A percentile compares a stretch with the other conserved stretches of the same genome.
Evolutionary conservation across 441 rosid species (phyloP).

Genomic region (Gossypium schwendimanii): DNA sequence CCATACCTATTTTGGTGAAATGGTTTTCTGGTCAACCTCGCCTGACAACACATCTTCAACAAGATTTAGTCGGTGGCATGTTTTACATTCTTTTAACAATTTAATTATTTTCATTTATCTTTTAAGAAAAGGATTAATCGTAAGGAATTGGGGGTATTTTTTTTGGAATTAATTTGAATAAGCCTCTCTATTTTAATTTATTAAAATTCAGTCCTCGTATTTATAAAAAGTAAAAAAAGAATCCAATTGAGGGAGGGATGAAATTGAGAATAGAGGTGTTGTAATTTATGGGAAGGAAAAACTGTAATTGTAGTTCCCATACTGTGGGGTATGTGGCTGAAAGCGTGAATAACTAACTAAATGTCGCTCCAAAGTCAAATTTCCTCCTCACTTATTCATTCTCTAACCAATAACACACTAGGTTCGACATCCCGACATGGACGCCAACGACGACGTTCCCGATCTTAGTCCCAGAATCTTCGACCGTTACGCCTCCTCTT

Average conservation of each 20-base stretch:
- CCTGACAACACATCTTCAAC: no score
- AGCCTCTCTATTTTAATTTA: no score
- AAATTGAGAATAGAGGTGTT: not conserved
- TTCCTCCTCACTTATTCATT: not conserved
- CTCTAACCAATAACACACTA: not conserved
- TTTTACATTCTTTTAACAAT: no score
- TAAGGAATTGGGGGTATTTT: not conserved
- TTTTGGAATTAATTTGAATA: not conserved
- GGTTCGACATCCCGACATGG: not conserved
- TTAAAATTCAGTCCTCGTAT: no score
- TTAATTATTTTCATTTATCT: no score
- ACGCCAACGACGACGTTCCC: constrained; percentile 1
- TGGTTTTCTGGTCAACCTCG: no score
- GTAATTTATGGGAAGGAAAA: not conserved
- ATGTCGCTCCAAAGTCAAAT: not conserved
- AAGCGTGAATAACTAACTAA: not conserved
- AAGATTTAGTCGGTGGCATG: not conserved
- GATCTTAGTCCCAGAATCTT: constrained; percentile 30
- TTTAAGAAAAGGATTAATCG: not conserved
- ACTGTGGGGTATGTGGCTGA: not conserved
- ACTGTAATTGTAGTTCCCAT: not conserved
- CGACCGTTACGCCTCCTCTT: constrained; percentile 53
- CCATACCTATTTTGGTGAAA: no score
- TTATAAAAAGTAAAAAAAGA: no score
- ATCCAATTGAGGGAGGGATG: no score